Conservation (phyloP, 306 rosid species). For the Abrus precatorius region DNA sequence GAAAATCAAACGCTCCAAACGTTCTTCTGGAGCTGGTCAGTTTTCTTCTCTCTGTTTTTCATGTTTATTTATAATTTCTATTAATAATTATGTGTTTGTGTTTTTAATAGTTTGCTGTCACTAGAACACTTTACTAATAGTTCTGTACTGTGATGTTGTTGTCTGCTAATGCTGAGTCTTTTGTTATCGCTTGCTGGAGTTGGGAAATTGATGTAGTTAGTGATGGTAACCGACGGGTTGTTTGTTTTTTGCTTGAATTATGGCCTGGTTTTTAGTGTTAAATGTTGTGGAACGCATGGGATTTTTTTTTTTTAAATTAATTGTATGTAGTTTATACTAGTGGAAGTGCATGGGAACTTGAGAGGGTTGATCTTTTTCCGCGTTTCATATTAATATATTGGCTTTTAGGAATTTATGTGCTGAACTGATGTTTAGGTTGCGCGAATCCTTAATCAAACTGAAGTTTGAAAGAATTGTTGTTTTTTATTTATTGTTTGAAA, state of each 20-base stretch:
- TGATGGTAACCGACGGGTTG: neutral
- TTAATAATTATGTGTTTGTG: neutral
- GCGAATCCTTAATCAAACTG: slow-evolving; percentile 5
- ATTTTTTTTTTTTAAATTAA: neutral
- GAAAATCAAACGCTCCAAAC: slow-evolving; percentile 69
- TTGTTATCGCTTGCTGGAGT: too few species aligned
- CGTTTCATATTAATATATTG: slow-evolving; percentile 9
- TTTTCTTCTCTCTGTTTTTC: neutral
- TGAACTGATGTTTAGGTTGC: slow-evolving; percentile 14
- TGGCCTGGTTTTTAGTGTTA: neutral
- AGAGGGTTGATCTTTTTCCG: neutral
- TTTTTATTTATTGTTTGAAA: neutral
- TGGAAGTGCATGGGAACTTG: slow-evolving; percentile 8
- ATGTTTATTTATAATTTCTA: neutral
- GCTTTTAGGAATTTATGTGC: slow-evolving; percentile 17
- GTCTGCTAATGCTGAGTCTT: slow-evolving; percentile 20
- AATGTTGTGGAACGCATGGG: neutral
- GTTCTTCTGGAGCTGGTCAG: slow-evolving; percentile 63
- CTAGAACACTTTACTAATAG: neutral
- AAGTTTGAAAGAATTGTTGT: neutral
- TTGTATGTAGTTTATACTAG: neutral
- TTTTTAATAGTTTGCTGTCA: neutral
- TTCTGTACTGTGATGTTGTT: slow-evolving; percentile 13
- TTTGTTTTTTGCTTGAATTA: neutral
- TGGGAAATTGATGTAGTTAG: neutral